Base-by-base conservation (phyloP, 495 filamentous ascomycete species). In the Penicillium odoratum region DNA sequence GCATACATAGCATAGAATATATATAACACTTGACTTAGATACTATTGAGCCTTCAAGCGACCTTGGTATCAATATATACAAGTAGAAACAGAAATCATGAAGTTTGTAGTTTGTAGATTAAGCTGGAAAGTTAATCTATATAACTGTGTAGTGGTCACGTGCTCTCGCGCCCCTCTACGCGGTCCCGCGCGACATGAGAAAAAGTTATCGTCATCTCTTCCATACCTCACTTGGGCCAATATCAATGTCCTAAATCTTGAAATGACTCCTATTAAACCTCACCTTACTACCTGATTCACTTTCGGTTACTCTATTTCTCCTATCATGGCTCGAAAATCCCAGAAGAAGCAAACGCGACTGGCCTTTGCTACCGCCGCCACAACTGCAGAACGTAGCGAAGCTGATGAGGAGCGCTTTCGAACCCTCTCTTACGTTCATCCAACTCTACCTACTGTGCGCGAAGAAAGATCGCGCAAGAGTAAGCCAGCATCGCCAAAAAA, bases 291-390 rank as follows among this genome's bases (percentile, higher is more conserved):
- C 34, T 33, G 1, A 44, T 16, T 16, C 26, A 15, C 11, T 16
- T 25, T 42, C 42, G 5, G n/a, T 11, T 53, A 38, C 34, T 30
- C 47, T 50, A 38, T 34, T 25, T 26, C 40, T 0, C 9, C 34
- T 56, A 42, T 40, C 10, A 79, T 79, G 76, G 68, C 74, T 63
- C 71, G 74, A 68, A 72, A 66, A 53, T 62, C 69, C 13, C 60
- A 61, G 21, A 78, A 76, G 57, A 79, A 78, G 62, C 78, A 81
- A 64, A 77, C 79, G 45, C 76, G 76, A 50, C 76, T 81, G 45
- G 60, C 74, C 26, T 81, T 81, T 53, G 68, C 68, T 13, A 16
- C 38, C 38, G 40, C 70, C 25, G 55, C 65, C 30, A 63, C 69
- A n/a, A 48, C 64, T 4, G 56, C 67, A 15, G 48, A 56, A 48